These are phyloP conservation scores for Melastoma candidum DNA, from an alignment of 441 rosid genomes.

Conservation along the genomic window DNA sequence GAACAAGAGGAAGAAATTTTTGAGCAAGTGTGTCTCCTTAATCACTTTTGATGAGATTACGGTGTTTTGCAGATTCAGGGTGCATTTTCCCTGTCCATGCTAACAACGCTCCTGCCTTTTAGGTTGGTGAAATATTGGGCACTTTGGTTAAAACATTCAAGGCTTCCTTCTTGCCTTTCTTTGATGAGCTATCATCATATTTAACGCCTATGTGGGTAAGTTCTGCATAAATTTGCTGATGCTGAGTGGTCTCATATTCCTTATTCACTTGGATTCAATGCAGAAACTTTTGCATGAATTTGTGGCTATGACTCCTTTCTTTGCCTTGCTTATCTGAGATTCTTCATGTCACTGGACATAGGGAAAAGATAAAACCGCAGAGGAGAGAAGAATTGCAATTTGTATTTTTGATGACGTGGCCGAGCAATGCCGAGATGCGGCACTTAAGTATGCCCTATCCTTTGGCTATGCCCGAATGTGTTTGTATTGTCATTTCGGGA, in stretches of 20 bases:
- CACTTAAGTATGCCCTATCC: slow-evolving; percentile 61
- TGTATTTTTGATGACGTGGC: slow-evolving; percentile 99
- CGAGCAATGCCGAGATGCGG: slow-evolving; percentile 92
- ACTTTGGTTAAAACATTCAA: slow-evolving; percentile 92
- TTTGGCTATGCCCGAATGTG: neutral
- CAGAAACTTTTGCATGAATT: too few species aligned
- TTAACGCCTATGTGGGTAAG: slow-evolving; percentile 99
- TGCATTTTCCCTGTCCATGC: neutral
- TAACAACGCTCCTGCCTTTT: slow-evolving; percentile 13
- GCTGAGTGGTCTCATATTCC: too few species aligned
- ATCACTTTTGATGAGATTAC: slow-evolving; percentile 9
- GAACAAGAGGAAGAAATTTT: slow-evolving; percentile 99
- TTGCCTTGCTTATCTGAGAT: too few species aligned
- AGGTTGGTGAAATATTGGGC: slow-evolving; percentile 99
- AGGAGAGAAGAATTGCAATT: slow-evolving; percentile 98
- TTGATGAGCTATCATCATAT: slow-evolving; percentile 87
- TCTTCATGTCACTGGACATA: slow-evolving; percentile 15
- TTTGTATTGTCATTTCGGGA: slow-evolving; percentile 3
- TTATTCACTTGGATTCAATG: too few species aligned
- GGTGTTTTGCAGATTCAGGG: neutral
- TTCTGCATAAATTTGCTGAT: neutral
- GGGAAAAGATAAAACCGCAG: slow-evolving; percentile 99
- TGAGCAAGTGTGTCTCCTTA: slow-evolving; percentile 69
- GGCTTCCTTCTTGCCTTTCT: slow-evolving; percentile 86
- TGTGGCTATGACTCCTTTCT: too few species aligned